These are phyloP conservation scores for Talaromyces amestolkiae DNA, from an alignment of 2,329 filamentous ascomycete genomes.

Conservation along the genomic window DNA sequence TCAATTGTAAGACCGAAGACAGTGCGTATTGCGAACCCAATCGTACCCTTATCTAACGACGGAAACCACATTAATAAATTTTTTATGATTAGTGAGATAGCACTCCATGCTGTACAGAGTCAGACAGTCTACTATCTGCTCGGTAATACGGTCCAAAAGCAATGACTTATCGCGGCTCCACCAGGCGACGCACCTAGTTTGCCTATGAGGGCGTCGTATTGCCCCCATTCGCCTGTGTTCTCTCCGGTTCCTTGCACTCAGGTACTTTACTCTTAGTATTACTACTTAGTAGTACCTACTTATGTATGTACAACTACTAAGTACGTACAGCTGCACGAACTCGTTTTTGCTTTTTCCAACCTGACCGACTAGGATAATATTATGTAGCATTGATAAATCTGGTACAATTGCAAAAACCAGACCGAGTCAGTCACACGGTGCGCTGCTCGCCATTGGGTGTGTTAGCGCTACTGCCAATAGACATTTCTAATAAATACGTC, in stretches of 20 bases:
- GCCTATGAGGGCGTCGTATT: slow-evolving; percentile 1
- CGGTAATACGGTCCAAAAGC: slow-evolving; percentile 4
- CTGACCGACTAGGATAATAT: background rate
- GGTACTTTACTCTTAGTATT: background rate
- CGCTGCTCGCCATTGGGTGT: slow-evolving; percentile 1
- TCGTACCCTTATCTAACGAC: background rate
- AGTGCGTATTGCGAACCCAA: background rate
- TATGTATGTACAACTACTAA: background rate
- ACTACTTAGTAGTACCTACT: background rate
- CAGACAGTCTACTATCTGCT: background rate
- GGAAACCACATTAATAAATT: background rate
- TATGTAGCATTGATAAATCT: background rate
- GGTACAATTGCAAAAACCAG: background rate
- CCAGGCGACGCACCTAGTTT: slow-evolving; percentile 5
- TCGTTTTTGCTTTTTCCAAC: background rate
- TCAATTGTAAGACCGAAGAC: background rate
- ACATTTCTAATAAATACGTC: too few species aligned
- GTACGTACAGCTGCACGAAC: background rate
- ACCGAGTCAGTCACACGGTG: background rate
- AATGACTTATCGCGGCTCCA: slow-evolving; percentile 17
- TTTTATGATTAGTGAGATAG: background rate
- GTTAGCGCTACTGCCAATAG: slow-evolving; percentile 5
- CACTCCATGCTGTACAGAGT: background rate
- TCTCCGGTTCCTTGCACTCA: slow-evolving; percentile 8
- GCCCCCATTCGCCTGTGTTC: slow-evolving; percentile 6